phyloP scores from a whole-genome alignment of 208 protist species.

The Leishmania aethiopica region DNA sequence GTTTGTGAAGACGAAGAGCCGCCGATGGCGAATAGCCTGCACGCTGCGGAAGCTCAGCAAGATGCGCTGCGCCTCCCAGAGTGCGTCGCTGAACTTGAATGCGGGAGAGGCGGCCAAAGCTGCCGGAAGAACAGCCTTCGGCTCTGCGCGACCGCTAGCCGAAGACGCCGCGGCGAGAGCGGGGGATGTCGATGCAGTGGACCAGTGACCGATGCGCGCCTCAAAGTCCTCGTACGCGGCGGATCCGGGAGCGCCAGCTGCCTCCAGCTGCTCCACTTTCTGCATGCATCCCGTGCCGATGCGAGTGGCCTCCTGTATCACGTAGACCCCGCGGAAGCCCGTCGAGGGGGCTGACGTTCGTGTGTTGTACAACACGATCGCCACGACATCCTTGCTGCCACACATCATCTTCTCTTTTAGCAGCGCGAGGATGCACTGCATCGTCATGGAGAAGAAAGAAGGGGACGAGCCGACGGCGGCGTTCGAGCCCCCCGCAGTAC shows the following conservation, averaged over 20 bases:
- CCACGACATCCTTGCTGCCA: conserved; percentile 57
- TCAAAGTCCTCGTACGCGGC: conserved; percentile 43
- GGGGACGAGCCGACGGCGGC: neutral
- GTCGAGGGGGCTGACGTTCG: conserved; percentile 29
- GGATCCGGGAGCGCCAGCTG: conserved; percentile 40
- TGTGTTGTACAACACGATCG: conserved; percentile 83
- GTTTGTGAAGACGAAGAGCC: conserved; percentile 89
- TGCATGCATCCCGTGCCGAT: conserved; percentile 44
- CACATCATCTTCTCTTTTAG: conserved; percentile 71
- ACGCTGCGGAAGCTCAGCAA: conserved; percentile 37
- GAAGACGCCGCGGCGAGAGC: conserved; percentile 17
- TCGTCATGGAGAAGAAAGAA: conserved; percentile 42
- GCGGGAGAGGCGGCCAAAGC: neutral
- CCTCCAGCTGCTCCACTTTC: conserved; percentile 57
- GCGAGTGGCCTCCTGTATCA: conserved; percentile 48
- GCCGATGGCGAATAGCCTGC: conserved; percentile 40
- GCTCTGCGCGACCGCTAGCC: neutral
- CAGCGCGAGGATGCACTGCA: conserved; percentile 52
- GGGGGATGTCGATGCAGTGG: neutral
- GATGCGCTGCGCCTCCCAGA: conserved; percentile 77
- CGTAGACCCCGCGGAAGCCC: conserved; percentile 63
- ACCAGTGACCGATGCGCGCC: conserved; percentile 6
- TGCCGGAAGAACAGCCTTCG: conserved; percentile 5
- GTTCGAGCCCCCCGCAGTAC: neutral
- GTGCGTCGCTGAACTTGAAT: conserved; percentile 51